Base-by-base conservation (phyloP, 768 basidiomycete species). In the Trametes meyenii region DNA sequence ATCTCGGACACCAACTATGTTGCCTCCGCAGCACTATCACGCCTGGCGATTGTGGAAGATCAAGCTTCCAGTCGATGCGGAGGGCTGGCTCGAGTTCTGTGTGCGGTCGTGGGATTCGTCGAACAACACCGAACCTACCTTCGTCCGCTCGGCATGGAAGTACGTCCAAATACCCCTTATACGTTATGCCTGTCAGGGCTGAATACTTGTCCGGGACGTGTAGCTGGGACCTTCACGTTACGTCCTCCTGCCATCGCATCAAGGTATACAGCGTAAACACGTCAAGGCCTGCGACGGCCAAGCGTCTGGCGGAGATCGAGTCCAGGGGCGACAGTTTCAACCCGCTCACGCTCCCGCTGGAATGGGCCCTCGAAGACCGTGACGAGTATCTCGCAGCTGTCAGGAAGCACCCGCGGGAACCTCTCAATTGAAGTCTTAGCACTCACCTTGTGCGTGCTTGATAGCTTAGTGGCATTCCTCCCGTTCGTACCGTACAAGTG, bases 61-160 rank as follows among this genome's bases (percentile, higher is more conserved):
- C 44, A 75, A 79, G 13, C 55, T 84, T 0, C 82, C 82, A 5
- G 79, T 83, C 40, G 80, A 81, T 43, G 82, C 82, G 4, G 81
- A 85, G 64, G 83, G 83, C 5, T 84, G 83, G 81, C 75, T 83
- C 39, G 82, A 84, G 63, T 79, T 84, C 72, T 81, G 80, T 58
- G 81, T 81, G 21, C 79, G 83, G 50, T 79, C 80, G 0, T 85
- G 83, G 83, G 83, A 84, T 63, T 81, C 81, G n/a, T 80, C 81
- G 8, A 81, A 81, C 71, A 84, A 85, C 65, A 84, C 82, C 2
- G 79, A 84, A 68, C 83, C 83, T 17, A 83, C 83, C 13, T 81
- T 77, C 58, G 79, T 83, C 16, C 79, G 82, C 46, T 83, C 81
- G 7, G 77, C 82, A 4, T 83, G 81, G 82, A 83, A 83, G 82